Percentiles rank a stretch among this genome's conserved stretches.
Evolutionary conservation across 2,329 filamentous ascomycete genomes (phyloP).

Genomic region (Penicillium sp.): DNA sequence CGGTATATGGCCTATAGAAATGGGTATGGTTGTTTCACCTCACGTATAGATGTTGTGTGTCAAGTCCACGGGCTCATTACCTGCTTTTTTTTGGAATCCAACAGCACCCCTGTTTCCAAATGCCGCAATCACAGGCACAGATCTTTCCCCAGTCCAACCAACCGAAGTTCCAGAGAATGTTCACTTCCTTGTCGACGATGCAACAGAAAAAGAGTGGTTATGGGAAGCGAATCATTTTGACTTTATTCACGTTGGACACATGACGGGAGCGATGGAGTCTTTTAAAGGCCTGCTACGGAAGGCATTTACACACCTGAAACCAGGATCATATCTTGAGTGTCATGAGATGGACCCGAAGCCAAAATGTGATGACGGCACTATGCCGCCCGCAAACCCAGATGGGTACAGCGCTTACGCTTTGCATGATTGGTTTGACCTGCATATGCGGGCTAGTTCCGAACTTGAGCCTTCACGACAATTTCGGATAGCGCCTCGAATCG

Average conservation of each 20-base stretch:
- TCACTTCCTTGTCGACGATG: conserved; percentile 73
- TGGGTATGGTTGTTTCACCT: conserved; percentile 50
- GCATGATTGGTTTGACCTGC: conserved; percentile 53
- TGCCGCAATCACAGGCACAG: conserved; percentile 64
- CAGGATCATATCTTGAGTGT: conserved; percentile 57
- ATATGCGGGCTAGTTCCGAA: conserved; percentile 49
- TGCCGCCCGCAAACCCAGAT: conserved; percentile 50
- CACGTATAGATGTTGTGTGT: conserved; percentile 6
- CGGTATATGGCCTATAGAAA: conserved; percentile 70
- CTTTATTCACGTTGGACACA: conserved; percentile 62
- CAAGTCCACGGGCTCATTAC: conserved; percentile 16
- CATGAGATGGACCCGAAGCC: conserved; percentile 52
- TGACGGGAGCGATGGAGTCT: conserved; percentile 61
- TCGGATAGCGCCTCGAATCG: conserved; percentile 57
- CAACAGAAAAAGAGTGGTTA: conserved; percentile 63
- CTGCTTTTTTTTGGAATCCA: conserved; percentile 17
- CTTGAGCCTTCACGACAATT: conserved; percentile 51
- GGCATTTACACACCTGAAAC: conserved; percentile 56
- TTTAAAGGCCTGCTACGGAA: conserved; percentile 61
- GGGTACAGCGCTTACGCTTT: conserved; percentile 45
- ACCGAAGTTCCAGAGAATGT: conserved; percentile 71
- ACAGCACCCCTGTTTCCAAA: conserved; percentile 55
- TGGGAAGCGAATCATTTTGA: conserved; percentile 57
- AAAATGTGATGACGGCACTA: conserved; percentile 59
- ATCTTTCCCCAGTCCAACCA: conserved; percentile 70